Evolutionary conservation across 1,284 basidiomycete species (phyloP).

Genomic region (Ustilago crameri): DNA sequence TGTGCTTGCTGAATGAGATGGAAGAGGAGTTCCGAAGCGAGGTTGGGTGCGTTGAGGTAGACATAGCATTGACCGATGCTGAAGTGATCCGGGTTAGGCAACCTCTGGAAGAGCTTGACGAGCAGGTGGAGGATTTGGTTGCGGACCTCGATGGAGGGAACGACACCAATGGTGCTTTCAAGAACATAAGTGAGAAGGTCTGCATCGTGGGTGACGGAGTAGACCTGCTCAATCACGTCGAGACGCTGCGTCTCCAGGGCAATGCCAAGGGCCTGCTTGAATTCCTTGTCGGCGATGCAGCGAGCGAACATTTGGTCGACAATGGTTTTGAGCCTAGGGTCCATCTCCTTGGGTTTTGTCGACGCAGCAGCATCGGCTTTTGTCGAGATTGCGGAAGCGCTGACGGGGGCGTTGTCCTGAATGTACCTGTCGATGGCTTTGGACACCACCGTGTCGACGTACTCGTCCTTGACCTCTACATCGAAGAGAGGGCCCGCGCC

Average conservation of each 20-base stretch:
- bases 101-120: constrained; percentile 65
- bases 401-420: constrained; percentile 25
- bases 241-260: constrained; percentile 65
- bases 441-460: constrained; percentile 66
- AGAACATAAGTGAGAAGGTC: constrained; percentile 65
- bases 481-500: constrained; percentile 65
- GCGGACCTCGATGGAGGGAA: constrained; percentile 56
- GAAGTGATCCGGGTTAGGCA: constrained; percentile 64
- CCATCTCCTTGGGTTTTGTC: constrained; percentile 24
- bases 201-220: constrained; percentile 57
- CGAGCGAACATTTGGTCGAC: constrained; percentile 67
- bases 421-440: constrained; percentile 68
- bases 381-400: constrained; percentile 14
- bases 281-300: constrained; percentile 62
- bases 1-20: constrained; percentile 60
- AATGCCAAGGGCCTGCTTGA: constrained; percentile 66
- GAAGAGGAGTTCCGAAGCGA: constrained; percentile 60
- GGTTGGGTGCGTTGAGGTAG: constrained; percentile 63
- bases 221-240: constrained; percentile 65
- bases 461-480: constrained; percentile 65
- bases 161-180: constrained; percentile 64
- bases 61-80: constrained; percentile 68
- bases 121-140: constrained; percentile 65
- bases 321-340: constrained; percentile 59
- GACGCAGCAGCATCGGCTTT: constrained; percentile 15